These are phyloP conservation scores for Solanum lycopersicoides DNA, from an alignment of 257 asterid genomes.

Conservation along the genomic window DNA sequence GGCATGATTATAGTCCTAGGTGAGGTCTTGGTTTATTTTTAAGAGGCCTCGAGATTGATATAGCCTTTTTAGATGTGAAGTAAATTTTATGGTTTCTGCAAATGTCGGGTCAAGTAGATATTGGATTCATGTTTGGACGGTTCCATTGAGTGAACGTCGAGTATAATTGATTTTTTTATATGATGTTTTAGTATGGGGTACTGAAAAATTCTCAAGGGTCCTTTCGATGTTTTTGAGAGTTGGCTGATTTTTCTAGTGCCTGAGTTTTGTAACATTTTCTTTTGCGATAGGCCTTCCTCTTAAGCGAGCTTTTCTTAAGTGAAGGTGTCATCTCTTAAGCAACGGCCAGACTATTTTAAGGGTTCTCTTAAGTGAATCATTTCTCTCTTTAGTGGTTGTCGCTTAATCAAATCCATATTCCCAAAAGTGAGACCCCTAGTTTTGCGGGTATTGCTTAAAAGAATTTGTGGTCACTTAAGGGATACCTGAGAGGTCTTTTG, in stretches of 20 bases:
- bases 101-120: not conserved
- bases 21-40: not conserved
- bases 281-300: not conserved
- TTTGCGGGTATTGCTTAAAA: not conserved
- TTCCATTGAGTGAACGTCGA: too few species aligned
- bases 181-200: too few species aligned
- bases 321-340: not conserved
- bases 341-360: not conserved
- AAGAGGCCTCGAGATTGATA: not conserved
- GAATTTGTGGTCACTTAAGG: not conserved
- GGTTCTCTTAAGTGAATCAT: not conserved
- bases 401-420: not conserved
- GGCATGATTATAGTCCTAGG: not conserved
- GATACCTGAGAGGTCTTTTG: not conserved
- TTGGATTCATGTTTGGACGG: not conserved
- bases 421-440: not conserved
- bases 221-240: not conserved
- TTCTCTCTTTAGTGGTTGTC: not conserved
- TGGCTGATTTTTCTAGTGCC: not conserved
- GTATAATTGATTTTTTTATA: too few species aligned
- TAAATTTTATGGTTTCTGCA: not conserved
- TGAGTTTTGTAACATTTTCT: not conserved
- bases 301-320: not conserved
- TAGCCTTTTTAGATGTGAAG: not conserved
- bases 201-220: not conserved